Base-by-base conservation (phyloP, 331 rosid genomes). In the Prunus yedoensis region DNA sequence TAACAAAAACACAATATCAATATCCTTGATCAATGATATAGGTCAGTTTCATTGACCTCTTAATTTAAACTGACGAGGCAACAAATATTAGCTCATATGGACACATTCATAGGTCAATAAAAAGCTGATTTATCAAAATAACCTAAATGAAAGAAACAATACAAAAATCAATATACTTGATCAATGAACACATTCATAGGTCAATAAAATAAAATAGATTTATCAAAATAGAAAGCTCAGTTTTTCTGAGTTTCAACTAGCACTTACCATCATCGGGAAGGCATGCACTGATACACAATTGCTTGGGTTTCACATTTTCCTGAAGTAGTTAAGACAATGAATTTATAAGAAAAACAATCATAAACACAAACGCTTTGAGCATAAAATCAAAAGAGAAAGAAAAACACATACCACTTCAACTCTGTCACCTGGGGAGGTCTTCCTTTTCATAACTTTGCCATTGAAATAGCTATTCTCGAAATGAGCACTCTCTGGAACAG, bases 291-390 rank as follows among this genome's bases (percentile, higher is more conserved):
- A 65, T 52, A 54, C 67, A 68, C 75, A 80, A 64, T 75, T 76
- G 77, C 79, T 81, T 81, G 47, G 88, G 84, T 71, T 64, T 89
- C 76, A 80, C 81, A 66, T 74, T 79, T 68, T 88, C 97, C 98
- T 95, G 86, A 78, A 81, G 80, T 49, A 76, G 76, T 54, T 80
- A 49, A 59, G 82, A 59, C 43, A 75, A 73, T 76, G 53, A 81
- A 56, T 54, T 64, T 46, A 49, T 9, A 56, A 77, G 45, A 46
- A 52, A 12, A 50, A 45, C 9, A 59, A 67, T 45, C 20, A 27
- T 2, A 12, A 56, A 56, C 12, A 81, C 65, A 53, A 78, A 68
- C 66, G 67, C 43, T 21, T 8, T 2, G 23, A 46, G 11, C 49
- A 47, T n/a, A 45, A 59, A 73, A 35, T 70, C 54, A 81, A 70